phyloP scores from a whole-genome alignment of 192 early-diverging fungal genomes.

The Nowakowskiella sp. region DNA sequence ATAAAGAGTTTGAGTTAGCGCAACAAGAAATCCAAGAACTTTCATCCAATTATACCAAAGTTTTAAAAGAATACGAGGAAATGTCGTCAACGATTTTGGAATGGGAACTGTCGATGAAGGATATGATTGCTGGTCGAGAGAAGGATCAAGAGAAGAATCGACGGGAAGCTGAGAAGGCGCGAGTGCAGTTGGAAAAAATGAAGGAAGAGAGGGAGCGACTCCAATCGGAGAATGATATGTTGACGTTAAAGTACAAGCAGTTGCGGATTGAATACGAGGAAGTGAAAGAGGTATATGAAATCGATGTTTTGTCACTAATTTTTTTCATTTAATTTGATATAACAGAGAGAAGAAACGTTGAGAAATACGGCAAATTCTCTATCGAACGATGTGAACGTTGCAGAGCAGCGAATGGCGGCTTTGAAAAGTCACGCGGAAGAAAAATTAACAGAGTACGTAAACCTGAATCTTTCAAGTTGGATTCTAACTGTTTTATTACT shows the following conservation, averaged over 20 bases:
- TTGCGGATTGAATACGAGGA: constrained; percentile 22
- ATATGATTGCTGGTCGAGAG: constrained; percentile 19
- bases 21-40: constrained; percentile 29
- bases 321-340: not conserved
- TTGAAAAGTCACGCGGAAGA: constrained; percentile 30
- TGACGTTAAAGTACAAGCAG: constrained; percentile 19
- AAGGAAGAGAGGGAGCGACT: constrained; percentile 11
- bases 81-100: constrained; percentile 21
- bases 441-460: constrained; percentile 28
- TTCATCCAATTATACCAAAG: constrained; percentile 2
- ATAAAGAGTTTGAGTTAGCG: constrained; percentile 33
- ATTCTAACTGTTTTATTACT: not conserved
- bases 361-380: constrained; percentile 1
- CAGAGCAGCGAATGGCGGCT: constrained; percentile 16
- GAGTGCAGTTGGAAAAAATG: not conserved
- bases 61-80: constrained; percentile 3
- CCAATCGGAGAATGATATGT: constrained; percentile 12
- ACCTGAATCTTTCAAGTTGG: not conserved
- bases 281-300: constrained; percentile 14
- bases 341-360: not conserved
- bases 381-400: constrained; percentile 1
- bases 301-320: not conserved
- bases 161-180: constrained; percentile 5
- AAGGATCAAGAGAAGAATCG: not conserved
- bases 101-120: constrained; percentile 26